Evolutionary conservation across 208 protist species (phyloP).

Genomic region (Leishmania gerbilli): DNA sequence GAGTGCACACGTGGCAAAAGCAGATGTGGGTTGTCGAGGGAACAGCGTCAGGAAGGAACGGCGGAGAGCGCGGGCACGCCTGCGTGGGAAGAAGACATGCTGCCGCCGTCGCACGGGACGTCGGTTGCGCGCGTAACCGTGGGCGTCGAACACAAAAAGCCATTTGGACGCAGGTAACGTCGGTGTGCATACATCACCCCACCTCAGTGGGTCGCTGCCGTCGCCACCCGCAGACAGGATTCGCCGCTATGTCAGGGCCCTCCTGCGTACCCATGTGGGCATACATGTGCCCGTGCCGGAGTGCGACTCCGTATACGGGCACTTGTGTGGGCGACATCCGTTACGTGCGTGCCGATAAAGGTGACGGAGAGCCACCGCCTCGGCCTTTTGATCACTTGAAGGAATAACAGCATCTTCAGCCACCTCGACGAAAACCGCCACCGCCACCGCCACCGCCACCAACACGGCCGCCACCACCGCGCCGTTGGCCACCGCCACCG

Average conservation of each 20-base stretch:
- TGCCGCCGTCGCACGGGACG: background rate
- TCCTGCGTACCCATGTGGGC: background rate
- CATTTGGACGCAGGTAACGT: background rate
- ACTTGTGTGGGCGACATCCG: background rate
- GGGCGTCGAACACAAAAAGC: background rate
- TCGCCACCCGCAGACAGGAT: background rate
- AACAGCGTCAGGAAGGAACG: background rate
- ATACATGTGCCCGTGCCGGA: background rate
- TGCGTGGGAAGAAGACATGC: background rate
- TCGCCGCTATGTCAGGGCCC: background rate
- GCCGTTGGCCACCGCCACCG: conserved; percentile 6
- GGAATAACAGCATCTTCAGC: background rate
- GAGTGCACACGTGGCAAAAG: background rate
- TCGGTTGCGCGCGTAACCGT: background rate
- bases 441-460: conserved; percentile 12
- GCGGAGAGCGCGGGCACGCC: background rate
- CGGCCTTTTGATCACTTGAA: background rate
- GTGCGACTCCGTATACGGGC: no score
- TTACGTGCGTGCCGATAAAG: background rate
- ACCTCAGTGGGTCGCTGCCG: background rate
- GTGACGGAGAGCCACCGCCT: background rate
- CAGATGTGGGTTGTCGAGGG: background rate
- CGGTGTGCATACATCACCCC: background rate
- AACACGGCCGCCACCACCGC: conserved; percentile 25
- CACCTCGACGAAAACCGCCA: conserved; percentile 9